Evolutionary conservation across 106 monocot genomes (phyloP).

Genomic region (Dendrobium officinale): DNA sequence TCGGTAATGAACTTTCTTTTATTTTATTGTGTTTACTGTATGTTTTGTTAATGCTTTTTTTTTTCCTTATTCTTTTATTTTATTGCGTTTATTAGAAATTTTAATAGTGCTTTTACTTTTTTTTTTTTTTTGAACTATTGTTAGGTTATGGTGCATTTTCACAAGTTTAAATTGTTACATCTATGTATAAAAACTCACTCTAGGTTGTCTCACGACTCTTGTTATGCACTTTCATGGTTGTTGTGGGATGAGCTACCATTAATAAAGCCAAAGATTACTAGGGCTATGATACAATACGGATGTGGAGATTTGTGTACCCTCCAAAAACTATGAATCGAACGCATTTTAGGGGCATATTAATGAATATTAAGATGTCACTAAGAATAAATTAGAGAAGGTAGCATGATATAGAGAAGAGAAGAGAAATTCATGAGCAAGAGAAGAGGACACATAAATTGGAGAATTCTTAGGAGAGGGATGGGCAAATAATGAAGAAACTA

Average conservation of each 20-base stretch:
- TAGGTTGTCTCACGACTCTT: background rate
- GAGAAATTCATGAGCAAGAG: background rate
- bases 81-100: background rate
- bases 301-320: too few species aligned
- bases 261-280: background rate
- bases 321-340: background rate
- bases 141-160: background rate
- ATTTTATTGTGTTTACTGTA: background rate
- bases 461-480: background rate
- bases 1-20: background rate
- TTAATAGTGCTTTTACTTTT: background rate
- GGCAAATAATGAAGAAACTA: background rate
- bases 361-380: background rate
- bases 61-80: background rate
- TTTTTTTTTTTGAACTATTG: background rate
- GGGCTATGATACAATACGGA: too few species aligned
- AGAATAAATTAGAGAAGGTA: background rate
- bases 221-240: background rate
- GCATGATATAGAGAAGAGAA: background rate
- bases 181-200: background rate
- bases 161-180: slow-evolving; percentile 3
- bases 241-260: background rate
- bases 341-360: background rate
- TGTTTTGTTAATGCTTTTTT: background rate
- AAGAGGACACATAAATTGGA: background rate